Evolutionary conservation across 2,329 filamentous ascomycete species (phyloP).

Genomic region (Neocatenulostroma microsporum): DNA sequence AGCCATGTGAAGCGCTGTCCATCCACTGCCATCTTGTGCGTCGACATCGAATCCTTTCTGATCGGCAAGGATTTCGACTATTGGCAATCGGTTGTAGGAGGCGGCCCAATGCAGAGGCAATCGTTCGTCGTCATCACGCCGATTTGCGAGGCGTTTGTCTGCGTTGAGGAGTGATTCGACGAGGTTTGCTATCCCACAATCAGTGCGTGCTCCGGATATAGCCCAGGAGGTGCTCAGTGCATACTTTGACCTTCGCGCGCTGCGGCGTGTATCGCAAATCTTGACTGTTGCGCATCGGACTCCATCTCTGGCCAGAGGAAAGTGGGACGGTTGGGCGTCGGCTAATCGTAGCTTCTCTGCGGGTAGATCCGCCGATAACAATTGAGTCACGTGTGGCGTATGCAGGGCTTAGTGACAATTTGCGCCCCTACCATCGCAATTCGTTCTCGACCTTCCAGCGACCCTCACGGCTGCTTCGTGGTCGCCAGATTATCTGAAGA

Average conservation of each 20-base stretch:
- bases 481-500: too few relatives aligned
- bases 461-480: too few relatives aligned
- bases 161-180: constrained; percentile 70
- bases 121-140: constrained; percentile 76
- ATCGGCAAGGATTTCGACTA: constrained; percentile 64
- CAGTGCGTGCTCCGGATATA: too few relatives aligned
- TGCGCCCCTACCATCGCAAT: too few relatives aligned
- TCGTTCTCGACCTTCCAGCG: too few relatives aligned
- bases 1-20: constrained; percentile 83
- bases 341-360: too few relatives aligned
- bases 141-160: constrained; percentile 68
- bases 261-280: constrained; percentile 80
- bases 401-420: too few relatives aligned
- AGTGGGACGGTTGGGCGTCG: too few relatives aligned
- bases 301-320: constrained; percentile 21
- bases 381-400: too few relatives aligned
- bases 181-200: constrained; percentile 54
- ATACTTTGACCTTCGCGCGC: constrained; percentile 76
- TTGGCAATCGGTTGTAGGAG: constrained; percentile 69
- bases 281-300: constrained; percentile 39
- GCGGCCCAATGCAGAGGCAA: constrained; percentile 91
- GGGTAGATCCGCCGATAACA: constrained; percentile 1
- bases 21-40: constrained; percentile 69
- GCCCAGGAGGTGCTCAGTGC: too few relatives aligned
- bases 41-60: constrained; percentile 74